Evolutionary conservation across 2,329 filamentous ascomycete genomes (phyloP), one percentile per base, ranked within the genome.

Genomic region (Cladosporium sp.): DNA sequence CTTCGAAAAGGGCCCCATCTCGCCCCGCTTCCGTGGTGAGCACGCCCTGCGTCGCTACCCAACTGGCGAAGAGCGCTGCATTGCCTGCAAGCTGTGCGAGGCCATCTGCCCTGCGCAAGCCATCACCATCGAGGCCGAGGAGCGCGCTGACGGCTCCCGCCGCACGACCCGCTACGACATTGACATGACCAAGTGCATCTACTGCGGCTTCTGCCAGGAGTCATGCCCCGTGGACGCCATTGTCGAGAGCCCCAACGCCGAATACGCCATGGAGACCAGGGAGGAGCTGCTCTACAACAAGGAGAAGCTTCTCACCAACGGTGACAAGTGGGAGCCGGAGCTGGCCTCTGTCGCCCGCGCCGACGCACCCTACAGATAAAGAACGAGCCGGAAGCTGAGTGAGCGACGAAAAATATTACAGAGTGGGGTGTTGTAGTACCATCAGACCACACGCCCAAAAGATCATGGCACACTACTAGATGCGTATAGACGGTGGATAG

Each of bases 151-250:
- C 76, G 95, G 95, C 69, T 96, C 92, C 76, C 89, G 95, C 80
- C 89, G 95, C 77, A 99, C 95, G 60, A 97, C 94, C 67, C 89
- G 94, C 78, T 99, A 99, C 83, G 95, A 99, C 79, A 97, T 99
- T 77, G 95, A 99, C 82, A 99, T 99, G 95, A 98, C 95, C 76
- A 99, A 99, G 86, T 99, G 95, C 84, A 99, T 99, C 81, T 99
- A 98, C 88, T 98, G 95, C 80, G 95, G 95, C 60, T 96, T 96
- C 84, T 98, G 95, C 87, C 94, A 97, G 84, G 95, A 99, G 85
- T 96, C 92, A 70, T 99, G 95, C 83, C 95, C 95, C 53, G 95
- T 99, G 64, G 95, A 99, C 81, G 95, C 95, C 67, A 99, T 92
- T 79, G 89, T 92, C 66, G 89, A 91, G 78, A 86, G 85, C 34